Percentiles rank a stretch among this genome's conserved stretches.
phyloP scores from a whole-genome alignment of 768 basidiomycete genomes.

The Mycena filopes region DNA sequence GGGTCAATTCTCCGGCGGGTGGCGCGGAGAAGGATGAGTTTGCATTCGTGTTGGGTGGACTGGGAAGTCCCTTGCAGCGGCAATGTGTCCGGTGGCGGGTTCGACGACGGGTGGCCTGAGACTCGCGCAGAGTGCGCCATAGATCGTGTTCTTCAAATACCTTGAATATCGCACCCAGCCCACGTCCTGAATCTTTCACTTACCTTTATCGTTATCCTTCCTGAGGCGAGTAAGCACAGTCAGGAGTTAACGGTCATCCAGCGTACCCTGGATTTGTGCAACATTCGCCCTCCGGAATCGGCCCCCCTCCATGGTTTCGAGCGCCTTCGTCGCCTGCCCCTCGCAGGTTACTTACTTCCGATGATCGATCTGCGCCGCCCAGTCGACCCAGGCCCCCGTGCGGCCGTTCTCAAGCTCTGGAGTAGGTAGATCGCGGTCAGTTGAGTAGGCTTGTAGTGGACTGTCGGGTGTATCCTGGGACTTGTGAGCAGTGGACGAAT shows the following conservation, averaged over 20 bases:
- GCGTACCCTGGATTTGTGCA: slow-evolving; percentile 40
- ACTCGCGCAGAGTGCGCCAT: slow-evolving; percentile 67
- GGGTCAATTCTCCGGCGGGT: slow-evolving; percentile 56
- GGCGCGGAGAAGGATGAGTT: slow-evolving; percentile 35
- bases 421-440: too few species aligned
- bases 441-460: too few species aligned
- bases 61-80: slow-evolving; percentile 55
- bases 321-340: slow-evolving; percentile 59
- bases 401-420: too few species aligned
- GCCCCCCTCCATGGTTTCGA: slow-evolving; percentile 55
- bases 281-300: slow-evolving; percentile 60
- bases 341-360: too few species aligned
- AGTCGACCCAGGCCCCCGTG: too few species aligned
- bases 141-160: slow-evolving; percentile 65
- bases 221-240: slow-evolving; percentile 58
- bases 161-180: background rate
- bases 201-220: slow-evolving; percentile 73
- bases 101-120: slow-evolving; percentile 70
- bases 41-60: slow-evolving; percentile 38
- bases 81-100: too few species aligned
- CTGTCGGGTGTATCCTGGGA: too few species aligned
- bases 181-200: too few species aligned
- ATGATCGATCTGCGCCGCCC: too few species aligned
- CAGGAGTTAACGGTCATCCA: slow-evolving; percentile 66
- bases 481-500: too few species aligned